Evolutionary conservation across 331 rosid genomes (phyloP).

Genomic region (Stylosanthes scabra): DNA sequence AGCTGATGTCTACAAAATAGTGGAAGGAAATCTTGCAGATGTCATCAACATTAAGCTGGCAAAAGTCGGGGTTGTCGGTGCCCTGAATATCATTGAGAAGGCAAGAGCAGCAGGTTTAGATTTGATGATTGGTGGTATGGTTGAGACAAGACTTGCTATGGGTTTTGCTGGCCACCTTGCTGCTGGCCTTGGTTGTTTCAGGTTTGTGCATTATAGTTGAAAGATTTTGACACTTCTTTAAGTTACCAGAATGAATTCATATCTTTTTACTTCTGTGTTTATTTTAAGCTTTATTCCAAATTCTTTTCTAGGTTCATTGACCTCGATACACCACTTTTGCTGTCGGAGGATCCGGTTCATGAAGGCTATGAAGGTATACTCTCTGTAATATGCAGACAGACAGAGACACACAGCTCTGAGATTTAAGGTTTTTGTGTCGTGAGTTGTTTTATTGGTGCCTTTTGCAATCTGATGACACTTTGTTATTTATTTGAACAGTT

Average conservation of each 20-base stretch:
- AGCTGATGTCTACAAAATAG: slow-evolving; percentile 72
- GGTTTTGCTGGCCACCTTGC: slow-evolving; percentile 98
- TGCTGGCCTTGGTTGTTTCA: slow-evolving; percentile 92
- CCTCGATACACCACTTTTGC: slow-evolving; percentile 84
- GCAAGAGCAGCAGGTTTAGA: slow-evolving; percentile 69
- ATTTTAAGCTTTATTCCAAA: slow-evolving; percentile 4
- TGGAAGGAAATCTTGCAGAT: slow-evolving; percentile 67
- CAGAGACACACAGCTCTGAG: not conserved
- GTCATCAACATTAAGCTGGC: slow-evolving; percentile 93
- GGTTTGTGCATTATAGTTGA: slow-evolving; percentile 47
- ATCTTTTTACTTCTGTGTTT: slow-evolving; percentile 19
- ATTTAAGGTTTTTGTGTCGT: slow-evolving; percentile 11
- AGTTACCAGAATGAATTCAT: not conserved
- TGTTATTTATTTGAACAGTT: slow-evolving; percentile 49
- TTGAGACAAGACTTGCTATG: slow-evolving; percentile 97
- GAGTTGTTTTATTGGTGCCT: slow-evolving; percentile 19
- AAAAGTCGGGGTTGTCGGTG: slow-evolving; percentile 88
- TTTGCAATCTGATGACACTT: not conserved
- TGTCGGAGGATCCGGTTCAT: slow-evolving; percentile 89
- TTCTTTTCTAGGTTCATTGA: slow-evolving; percentile 71
- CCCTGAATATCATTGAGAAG: slow-evolving; percentile 72
- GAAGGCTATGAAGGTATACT: slow-evolving; percentile 90
- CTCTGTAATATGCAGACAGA: not conserved
- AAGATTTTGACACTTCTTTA: not conserved
- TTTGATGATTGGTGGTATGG: slow-evolving; percentile 98